phyloP scores from a whole-genome alignment of 148 eudicot species.

The Persicaria maculosa region DNA sequence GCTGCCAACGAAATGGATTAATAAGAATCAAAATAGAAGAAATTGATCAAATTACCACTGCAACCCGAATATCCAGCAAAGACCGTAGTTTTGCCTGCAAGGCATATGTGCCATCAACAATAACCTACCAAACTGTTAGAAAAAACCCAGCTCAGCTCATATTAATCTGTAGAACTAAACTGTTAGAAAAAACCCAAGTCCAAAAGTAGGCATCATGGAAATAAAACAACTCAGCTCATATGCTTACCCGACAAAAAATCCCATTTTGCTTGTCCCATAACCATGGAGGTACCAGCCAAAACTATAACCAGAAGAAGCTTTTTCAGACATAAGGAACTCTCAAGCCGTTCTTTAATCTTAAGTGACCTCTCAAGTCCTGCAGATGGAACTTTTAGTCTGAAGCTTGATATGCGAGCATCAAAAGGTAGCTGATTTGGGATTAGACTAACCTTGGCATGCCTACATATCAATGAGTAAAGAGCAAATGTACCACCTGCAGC shows the following conservation, averaged over 20 bases:
- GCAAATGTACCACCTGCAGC: conserved; percentile 97
- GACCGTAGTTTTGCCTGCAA: no score
- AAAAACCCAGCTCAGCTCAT: no score
- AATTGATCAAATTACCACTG: no score
- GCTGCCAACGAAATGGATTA: no score
- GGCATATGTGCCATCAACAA: no score
- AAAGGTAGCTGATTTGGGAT: conserved; percentile 91
- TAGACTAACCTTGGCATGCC: conserved; percentile 96
- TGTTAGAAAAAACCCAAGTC: background rate
- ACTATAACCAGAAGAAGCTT: conserved; percentile 79
- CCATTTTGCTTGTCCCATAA: conserved; percentile 97
- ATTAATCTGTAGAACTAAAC: background rate
- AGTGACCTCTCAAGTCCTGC: conserved; percentile 96
- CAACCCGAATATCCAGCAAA: no score
- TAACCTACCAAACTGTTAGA: no score
- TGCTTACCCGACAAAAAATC: conserved; percentile 70
- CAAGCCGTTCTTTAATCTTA: conserved; percentile 82
- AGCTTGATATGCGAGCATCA: conserved; percentile 93
- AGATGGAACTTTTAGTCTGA: conserved; percentile 92
- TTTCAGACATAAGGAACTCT: conserved; percentile 66
- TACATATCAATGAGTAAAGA: conserved; percentile 83
- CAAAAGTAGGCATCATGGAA: background rate
- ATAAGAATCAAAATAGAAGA: no score
- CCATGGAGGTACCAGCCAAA: conserved; percentile 97
- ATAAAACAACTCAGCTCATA: background rate